Evolutionary conservation across 2,329 filamentous ascomycete genomes (phyloP).

Genomic region (Dactylellina drechsleri): DNA sequence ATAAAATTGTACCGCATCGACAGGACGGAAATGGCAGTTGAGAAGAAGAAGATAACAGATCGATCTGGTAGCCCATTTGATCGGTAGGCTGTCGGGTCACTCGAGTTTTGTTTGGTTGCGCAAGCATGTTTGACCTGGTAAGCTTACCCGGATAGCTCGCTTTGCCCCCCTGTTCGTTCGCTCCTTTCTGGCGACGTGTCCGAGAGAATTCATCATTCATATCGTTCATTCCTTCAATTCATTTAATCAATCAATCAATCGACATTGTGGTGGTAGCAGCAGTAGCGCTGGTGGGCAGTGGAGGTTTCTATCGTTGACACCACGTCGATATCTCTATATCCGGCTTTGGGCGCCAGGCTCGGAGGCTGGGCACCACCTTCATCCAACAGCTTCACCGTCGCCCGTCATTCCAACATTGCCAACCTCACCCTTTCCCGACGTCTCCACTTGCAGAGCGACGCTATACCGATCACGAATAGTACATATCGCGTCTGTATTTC

Average conservation of each 20-base stretch:
- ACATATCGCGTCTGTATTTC: too few relatives aligned
- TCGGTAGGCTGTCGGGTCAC: too few relatives aligned
- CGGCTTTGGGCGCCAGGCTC: background rate
- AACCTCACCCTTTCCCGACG: too few relatives aligned
- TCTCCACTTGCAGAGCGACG: too few relatives aligned
- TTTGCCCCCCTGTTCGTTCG: conserved; percentile 30
- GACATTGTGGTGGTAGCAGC: background rate
- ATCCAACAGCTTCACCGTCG: too few relatives aligned
- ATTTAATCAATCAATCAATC: too few relatives aligned
- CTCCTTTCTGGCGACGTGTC: conserved; percentile 53
- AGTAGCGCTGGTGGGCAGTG: background rate
- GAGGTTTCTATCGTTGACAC: background rate
- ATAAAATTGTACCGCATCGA: background rate
- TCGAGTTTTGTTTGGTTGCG: too few relatives aligned
- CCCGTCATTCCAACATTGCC: too few relatives aligned
- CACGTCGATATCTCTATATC: conserved; percentile 2
- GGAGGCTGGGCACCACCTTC: background rate
- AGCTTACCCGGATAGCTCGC: background rate
- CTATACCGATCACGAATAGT: too few relatives aligned
- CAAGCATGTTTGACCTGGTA: too few relatives aligned
- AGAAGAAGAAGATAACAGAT: background rate
- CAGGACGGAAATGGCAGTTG: background rate
- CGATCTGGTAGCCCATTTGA: too few relatives aligned
- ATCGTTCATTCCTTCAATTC: too few relatives aligned
- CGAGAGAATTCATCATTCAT: conserved; percentile 2